A percentile compares a stretch with the other conserved stretches of the same genome.
Conservation (phyloP, 2,329 filamentous ascomycete species). For the Byssoonygena ceratinophila region DNA sequence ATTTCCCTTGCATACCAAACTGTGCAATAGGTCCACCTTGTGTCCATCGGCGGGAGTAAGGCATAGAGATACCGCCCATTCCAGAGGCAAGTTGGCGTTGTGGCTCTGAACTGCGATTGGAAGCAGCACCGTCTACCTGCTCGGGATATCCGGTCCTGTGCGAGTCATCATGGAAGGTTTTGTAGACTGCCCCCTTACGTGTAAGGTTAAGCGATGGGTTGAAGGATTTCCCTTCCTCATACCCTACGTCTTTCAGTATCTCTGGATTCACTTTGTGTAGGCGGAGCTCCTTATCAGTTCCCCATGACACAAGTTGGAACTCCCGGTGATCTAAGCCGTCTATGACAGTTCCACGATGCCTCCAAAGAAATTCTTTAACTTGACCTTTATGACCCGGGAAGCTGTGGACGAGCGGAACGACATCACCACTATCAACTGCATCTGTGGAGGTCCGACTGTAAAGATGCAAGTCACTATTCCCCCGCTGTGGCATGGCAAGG, state of each 20-base stretch:
- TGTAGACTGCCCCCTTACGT: constrained; percentile 73
- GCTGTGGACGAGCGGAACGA: constrained; percentile 38
- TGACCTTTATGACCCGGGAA: constrained; percentile 50
- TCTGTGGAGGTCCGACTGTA: constrained; percentile 53
- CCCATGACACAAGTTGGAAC: constrained; percentile 90
- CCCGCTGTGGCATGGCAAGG: constrained; percentile 83
- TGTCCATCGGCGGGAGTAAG: constrained; percentile 40
- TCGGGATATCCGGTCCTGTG: not conserved
- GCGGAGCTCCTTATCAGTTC: constrained; percentile 70
- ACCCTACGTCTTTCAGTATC: constrained; percentile 58
- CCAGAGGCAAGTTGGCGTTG: constrained; percentile 23
- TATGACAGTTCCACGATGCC: constrained; percentile 58
- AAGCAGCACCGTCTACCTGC: not conserved
- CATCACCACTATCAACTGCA: constrained; percentile 23
- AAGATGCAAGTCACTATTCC: constrained; percentile 72
- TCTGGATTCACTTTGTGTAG: constrained; percentile 61
- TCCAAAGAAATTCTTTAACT: constrained; percentile 87
- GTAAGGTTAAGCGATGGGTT: constrained; percentile 60
- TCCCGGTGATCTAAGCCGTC: constrained; percentile 71
- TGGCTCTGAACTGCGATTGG: not conserved
- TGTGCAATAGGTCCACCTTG: constrained; percentile 41
- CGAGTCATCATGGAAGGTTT: constrained; percentile 59
- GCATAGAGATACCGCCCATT: constrained; percentile 43
- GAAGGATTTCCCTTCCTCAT: constrained; percentile 57
- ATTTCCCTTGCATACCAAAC: constrained; percentile 40